Conservation (phyloP, 805 yeast species). For the Kuraishia piskuri region DNA sequence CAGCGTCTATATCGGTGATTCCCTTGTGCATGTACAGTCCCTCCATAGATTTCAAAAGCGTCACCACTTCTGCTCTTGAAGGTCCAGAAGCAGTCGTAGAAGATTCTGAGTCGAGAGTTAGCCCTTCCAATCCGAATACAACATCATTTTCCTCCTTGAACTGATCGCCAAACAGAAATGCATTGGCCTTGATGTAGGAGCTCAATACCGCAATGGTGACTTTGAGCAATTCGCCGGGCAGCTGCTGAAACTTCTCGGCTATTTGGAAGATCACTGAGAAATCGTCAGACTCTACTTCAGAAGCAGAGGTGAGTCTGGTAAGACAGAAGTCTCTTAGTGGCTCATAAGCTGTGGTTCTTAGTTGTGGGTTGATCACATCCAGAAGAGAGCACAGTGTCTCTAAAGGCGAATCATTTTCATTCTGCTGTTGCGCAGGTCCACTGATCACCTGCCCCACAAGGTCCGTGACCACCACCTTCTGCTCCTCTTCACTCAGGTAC, state of each 20-base stretch:
- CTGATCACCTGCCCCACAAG: neutral
- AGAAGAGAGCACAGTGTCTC: neutral
- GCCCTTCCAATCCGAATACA: neutral
- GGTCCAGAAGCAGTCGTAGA: neutral
- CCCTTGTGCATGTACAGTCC: neutral
- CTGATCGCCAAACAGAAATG: neutral
- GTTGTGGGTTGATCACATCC: neutral
- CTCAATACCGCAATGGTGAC: neutral
- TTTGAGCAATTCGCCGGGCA: neutral
- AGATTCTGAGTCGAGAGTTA: neutral
- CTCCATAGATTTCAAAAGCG: neutral
- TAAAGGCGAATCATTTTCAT: neutral
- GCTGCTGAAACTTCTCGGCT: neutral
- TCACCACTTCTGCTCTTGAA: neutral
- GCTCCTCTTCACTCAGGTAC: neutral
- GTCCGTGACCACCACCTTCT: neutral
- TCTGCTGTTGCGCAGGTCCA: neutral
- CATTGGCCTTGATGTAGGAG: neutral
- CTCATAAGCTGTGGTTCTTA: neutral
- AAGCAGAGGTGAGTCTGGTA: neutral
- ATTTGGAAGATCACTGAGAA: neutral
- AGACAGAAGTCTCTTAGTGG: neutral
- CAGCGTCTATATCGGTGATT: neutral
- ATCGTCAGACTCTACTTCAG: neutral
- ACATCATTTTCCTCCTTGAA: neutral